Percentiles rank a stretch among this genome's conserved stretches.
phyloP scores from a whole-genome alignment of 352 stramenopile species.

The Phytopythium helicoides region DNA sequence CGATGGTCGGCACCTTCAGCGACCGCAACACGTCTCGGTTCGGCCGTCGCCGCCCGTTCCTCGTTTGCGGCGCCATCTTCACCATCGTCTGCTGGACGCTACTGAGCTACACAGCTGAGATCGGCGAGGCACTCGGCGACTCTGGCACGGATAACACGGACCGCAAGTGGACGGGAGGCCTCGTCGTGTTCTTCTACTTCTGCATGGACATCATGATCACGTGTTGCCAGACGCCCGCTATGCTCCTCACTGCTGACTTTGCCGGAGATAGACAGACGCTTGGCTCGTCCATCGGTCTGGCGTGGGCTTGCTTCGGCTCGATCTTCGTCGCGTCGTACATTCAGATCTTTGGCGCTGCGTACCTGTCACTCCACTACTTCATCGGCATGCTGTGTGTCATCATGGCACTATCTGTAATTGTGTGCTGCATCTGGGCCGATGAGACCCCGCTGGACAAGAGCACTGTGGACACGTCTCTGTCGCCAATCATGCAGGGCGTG shows the following conservation, averaged over 20 bases:
- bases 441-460: slow-evolving; percentile 28
- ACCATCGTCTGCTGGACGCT: slow-evolving; percentile 33
- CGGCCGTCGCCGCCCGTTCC: slow-evolving; percentile 36
- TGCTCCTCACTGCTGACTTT: slow-evolving; percentile 39
- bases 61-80: slow-evolving; percentile 20
- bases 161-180: slow-evolving; percentile 24
- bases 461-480: slow-evolving; percentile 2
- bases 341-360: slow-evolving; percentile 28
- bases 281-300: slow-evolving; percentile 21
- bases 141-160: slow-evolving; percentile 15
- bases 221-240: slow-evolving; percentile 26
- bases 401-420: slow-evolving; percentile 22
- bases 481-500: slow-evolving; percentile 9
- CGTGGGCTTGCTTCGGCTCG: slow-evolving; percentile 23
- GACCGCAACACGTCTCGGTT: slow-evolving; percentile 34
- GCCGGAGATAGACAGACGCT: slow-evolving; percentile 36
- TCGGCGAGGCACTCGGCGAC: slow-evolving; percentile 21
- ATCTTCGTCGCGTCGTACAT: slow-evolving; percentile 39
- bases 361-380: slow-evolving; percentile 34
- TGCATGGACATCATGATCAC: slow-evolving; percentile 53
- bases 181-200: slow-evolving; percentile 38
- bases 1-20: slow-evolving; percentile 25
- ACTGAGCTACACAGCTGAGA: slow-evolving; percentile 30
- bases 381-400: slow-evolving; percentile 33
- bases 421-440: slow-evolving; percentile 28